These are phyloP conservation scores for Zymoseptoria ardabiliae DNA, from an alignment of 2,329 filamentous ascomycete species.

Conservation along the genomic window DNA sequence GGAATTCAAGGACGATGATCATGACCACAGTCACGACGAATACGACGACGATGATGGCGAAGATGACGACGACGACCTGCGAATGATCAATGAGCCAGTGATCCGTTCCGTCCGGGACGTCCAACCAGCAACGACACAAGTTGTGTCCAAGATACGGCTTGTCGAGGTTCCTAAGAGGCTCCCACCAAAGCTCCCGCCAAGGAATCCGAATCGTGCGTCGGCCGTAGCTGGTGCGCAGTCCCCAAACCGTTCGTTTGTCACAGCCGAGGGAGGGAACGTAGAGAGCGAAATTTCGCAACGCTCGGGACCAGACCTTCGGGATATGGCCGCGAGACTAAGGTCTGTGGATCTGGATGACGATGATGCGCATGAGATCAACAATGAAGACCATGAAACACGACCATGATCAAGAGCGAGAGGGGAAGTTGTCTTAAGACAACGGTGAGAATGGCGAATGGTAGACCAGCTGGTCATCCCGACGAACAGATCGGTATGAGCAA, in stretches of 20 bases:
- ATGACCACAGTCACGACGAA: constrained; percentile 31
- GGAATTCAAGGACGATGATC: constrained; percentile 1
- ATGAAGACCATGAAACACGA: constrained; percentile 11
- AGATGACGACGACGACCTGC: constrained; percentile 45
- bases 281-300: background rate
- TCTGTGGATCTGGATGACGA: constrained; percentile 13
- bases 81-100: constrained; percentile 39
- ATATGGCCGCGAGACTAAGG: constrained; percentile 7
- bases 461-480: background rate
- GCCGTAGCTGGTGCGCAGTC: constrained; percentile 6
- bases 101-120: constrained; percentile 62
- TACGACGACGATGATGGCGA: constrained; percentile 44
- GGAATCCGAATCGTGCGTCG: constrained; percentile 51
- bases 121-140: constrained; percentile 37
- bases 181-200: constrained; percentile 68
- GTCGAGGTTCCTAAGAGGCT: constrained; percentile 78
- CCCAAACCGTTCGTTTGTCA: constrained; percentile 1
- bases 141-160: constrained; percentile 63
- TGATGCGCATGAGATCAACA: constrained; percentile 4
- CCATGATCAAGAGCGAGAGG: background rate
- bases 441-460: background rate
- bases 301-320: background rate
- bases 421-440: background rate
- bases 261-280: background rate
- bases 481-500: too few species aligned